Evolutionary conservation across 176 grass and related monocot genomes (phyloP), one percentile per base, ranked within the genome.

Genomic region (Melocanna baccifera): DNA sequence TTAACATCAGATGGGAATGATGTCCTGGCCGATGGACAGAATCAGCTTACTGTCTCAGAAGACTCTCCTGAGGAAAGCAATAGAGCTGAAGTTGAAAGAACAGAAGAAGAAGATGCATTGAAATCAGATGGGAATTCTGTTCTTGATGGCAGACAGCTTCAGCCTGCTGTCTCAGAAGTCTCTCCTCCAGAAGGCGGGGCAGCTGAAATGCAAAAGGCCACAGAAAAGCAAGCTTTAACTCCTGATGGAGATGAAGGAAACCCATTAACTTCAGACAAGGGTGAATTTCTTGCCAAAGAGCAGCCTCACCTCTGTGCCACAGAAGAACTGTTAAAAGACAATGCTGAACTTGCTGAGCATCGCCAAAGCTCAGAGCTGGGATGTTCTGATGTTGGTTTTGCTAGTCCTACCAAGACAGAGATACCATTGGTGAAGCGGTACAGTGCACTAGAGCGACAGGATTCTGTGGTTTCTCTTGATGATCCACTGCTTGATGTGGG

Each of bases 401-500:
- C n/a, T 69, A 71, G 69, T 71, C 59, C 43, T 94, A 62, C 79
- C 52, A 82, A 71, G 20, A 34, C 26, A 58, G 36, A 46, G 57
- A 58, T 58, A 11, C 50, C 80, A 85, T 47, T n/a, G 5, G 32
- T 61, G 23, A 58, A 83, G 74, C 76, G 0, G 23, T 45, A 42
- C 37, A 15, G 56, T 84, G 63, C 58, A 59, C 67, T 7, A 77
- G 63, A 61, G 11, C 34, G 13, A 22, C 61, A 81, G 1, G 34
- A 68, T 84, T 16, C 50, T 51, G 73, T 92, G 62, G 71, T 47
- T 71, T 91, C 40, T 91, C 29, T 26, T 51, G 86, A 77, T 74
- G 71, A 84, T 76, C 76, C 67, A 16, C 65, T 80, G 57, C 62
- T 83, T 85, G 75, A 83, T 65, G 34, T 86, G 25, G 68, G 47